Evolutionary conservation across 257 asterid genomes (phyloP), one percentile per base, ranked within the genome.

Genomic region (Capsicum baccatum): DNA sequence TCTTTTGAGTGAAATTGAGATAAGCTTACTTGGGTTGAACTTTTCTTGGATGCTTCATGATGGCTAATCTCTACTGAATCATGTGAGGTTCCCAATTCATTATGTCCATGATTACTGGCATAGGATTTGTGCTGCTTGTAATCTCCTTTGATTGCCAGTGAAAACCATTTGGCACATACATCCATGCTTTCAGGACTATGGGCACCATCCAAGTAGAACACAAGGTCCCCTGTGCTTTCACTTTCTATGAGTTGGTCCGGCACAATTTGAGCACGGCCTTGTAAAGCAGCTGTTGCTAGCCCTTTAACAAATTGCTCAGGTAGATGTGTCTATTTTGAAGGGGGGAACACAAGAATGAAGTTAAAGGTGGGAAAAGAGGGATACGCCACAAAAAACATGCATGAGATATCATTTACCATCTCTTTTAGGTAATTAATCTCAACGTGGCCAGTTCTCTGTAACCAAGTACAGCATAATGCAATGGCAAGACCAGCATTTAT

Each of bases 121-220:
- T 48, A 80, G 59, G 89, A 47, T 16, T 69, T 83, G 59, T 85
- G 83, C 47, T 74, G 87, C 70, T 70, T 57, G 73, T 88, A 62
- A 66, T 90, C 96, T 86, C 88, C 94, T 88, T 87, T 86, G 81
- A 91, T 90, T 84, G 97, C 98, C 59, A 85, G 80, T 52, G 89
- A 89, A 89, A 95, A 97, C 99, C 98, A 97, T 84, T 95, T 91
- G 83, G 96, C 99, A 89, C 98, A 97, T 71, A 88, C 99, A 14
- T 97, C 99, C 99, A 95, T 97, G 93, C 99, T 97, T 92, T 97
- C 99, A 64, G 99, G 99, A 89, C 99, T 95, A 87, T 97, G 99
- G 82, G 99, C 99, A 82, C 99, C 99, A 87, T 97, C 99, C 86
- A 97, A 85, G 88, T 94, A 95, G 88, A 95, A 97, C 84, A 93